Percentiles rank a stretch among this genome's conserved stretches.
Evolutionary conservation across 2,329 filamentous ascomycete genomes (phyloP).

Genomic region (Dothideomycetes sp.): DNA sequence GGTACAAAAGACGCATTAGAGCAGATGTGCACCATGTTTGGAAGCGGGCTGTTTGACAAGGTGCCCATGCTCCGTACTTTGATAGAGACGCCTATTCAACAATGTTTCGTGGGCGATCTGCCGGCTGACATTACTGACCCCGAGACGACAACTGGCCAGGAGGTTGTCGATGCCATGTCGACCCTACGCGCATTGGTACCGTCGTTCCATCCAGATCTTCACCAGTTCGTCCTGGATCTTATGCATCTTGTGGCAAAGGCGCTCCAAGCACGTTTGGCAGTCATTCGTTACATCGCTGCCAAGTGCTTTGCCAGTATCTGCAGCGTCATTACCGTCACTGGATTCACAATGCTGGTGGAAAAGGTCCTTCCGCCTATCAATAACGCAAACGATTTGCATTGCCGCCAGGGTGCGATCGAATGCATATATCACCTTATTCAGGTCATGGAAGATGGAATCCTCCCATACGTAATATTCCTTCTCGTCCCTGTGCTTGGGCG

Average conservation of each 20-base stretch:
- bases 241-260: slow-evolving; percentile 80
- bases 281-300: slow-evolving; percentile 91
- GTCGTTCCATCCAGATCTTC: slow-evolving; percentile 65
- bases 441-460: slow-evolving; percentile 91
- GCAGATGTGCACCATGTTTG: slow-evolving; percentile 72
- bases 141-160: slow-evolving; percentile 69
- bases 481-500: slow-evolving; percentile 92
- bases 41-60: slow-evolving; percentile 62
- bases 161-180: slow-evolving; percentile 88
- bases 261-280: slow-evolving; percentile 75
- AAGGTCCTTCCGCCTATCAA: slow-evolving; percentile 84
- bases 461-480: slow-evolving; percentile 97
- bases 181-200: slow-evolving; percentile 86
- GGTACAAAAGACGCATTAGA: slow-evolving; percentile 92
- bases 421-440: slow-evolving; percentile 94
- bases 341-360: slow-evolving; percentile 92
- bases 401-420: slow-evolving; percentile 88
- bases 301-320: slow-evolving; percentile 97
- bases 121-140: slow-evolving; percentile 64
- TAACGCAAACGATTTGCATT: slow-evolving; percentile 78
- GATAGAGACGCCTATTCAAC: slow-evolving; percentile 69
- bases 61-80: slow-evolving; percentile 72
- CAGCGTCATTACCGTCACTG: slow-evolving; percentile 88
- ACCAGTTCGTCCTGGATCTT: slow-evolving; percentile 70
- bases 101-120: slow-evolving; percentile 58